These are phyloP conservation scores for Penicillium crystallinum DNA, from an alignment of 495 filamentous ascomycete genomes.

Conservation along the genomic window DNA sequence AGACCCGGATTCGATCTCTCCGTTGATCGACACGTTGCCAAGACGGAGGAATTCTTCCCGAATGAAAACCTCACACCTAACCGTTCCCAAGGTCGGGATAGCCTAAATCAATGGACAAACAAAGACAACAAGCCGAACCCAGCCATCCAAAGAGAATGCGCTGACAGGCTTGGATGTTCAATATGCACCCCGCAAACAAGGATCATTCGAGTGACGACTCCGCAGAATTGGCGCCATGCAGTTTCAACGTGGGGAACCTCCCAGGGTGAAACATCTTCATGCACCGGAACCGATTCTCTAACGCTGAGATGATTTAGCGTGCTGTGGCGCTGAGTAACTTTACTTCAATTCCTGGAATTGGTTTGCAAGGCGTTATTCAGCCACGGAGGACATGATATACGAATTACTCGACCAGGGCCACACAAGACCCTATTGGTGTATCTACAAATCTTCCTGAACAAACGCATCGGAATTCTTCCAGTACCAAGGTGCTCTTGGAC, in stretches of 20 bases:
- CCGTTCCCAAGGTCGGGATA: neutral
- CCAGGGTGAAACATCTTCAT: conserved; percentile 19
- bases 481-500: neutral
- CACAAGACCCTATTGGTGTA: neutral
- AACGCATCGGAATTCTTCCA: neutral
- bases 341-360: conserved; percentile 1
- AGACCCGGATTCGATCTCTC: neutral
- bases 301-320: neutral
- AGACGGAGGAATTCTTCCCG: conserved; percentile 1
- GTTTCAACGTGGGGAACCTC: conserved; percentile 14
- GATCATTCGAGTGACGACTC: conserved; percentile 7
- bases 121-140: neutral
- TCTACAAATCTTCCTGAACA: neutral
- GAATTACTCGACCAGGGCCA: neutral
- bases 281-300: conserved; percentile 12
- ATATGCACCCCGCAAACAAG: conserved; percentile 3
- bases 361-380: neutral
- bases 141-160: too few relatives aligned
- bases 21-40: conserved; percentile 1
- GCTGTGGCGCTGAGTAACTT: neutral
- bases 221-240: neutral
- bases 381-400: neutral
- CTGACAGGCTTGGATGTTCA: neutral
- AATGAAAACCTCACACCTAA: neutral
- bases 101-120: neutral